Evolutionary conservation across 2,329 filamentous ascomycete species (phyloP).

Genomic region (Penicillium sp.): DNA sequence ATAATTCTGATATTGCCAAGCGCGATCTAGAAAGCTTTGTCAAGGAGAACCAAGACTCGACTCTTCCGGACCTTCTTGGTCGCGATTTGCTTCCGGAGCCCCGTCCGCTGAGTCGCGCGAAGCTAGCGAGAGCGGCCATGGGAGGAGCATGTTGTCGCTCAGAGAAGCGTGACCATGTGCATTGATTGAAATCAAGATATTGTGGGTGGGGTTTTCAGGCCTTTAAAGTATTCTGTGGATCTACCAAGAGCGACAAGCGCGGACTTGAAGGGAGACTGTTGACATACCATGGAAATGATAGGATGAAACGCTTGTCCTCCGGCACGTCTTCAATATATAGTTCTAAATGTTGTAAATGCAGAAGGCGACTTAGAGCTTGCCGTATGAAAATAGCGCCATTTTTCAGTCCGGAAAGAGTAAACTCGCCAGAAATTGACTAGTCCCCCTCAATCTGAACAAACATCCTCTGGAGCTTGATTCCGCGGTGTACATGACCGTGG

Average conservation of each 20-base stretch:
- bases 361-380: background rate
- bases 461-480: background rate
- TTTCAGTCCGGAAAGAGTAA: background rate
- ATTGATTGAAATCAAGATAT: background rate
- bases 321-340: too few relatives aligned
- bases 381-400: background rate
- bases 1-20: slow-evolving; percentile 15
- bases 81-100: slow-evolving; percentile 8
- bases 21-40: slow-evolving; percentile 3
- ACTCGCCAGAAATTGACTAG: background rate
- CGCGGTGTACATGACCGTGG: background rate
- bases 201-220: too few relatives aligned
- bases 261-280: background rate
- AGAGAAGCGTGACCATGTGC: slow-evolving; percentile 9
- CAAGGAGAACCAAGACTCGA: slow-evolving; percentile 1
- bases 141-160: slow-evolving; percentile 18
- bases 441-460: background rate
- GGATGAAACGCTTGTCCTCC: background rate
- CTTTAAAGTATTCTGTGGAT: background rate
- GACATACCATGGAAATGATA: background rate
- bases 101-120: slow-evolving; percentile 15
- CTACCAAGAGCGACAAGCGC: background rate
- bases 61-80: slow-evolving; percentile 4
- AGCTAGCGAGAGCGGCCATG: slow-evolving; percentile 23
- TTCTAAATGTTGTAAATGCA: background rate